These are phyloP conservation scores for Mesembryanthemum crystallinum DNA, from an alignment of 148 eudicot genomes.

Conservation along the genomic window DNA sequence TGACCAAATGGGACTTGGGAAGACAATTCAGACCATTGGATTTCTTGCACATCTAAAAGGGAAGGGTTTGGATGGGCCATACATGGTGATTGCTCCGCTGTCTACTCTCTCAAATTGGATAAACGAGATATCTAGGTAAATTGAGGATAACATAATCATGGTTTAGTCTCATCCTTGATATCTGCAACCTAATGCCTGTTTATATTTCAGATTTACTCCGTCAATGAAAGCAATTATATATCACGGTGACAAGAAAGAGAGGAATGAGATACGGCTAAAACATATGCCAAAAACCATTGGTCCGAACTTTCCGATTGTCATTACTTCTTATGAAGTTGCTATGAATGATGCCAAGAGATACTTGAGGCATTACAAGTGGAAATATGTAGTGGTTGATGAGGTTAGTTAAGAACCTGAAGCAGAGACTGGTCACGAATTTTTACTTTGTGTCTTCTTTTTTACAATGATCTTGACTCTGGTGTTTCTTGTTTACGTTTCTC, in stretches of 20 bases:
- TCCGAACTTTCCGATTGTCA: conserved; percentile 73
- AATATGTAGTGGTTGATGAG: conserved; percentile 97
- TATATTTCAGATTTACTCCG: conserved; percentile 68
- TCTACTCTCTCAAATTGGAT: conserved; percentile 97
- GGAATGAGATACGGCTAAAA: conserved; percentile 59
- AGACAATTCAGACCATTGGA: conserved; percentile 94
- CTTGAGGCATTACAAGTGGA: conserved; percentile 86
- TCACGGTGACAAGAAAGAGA: conserved; percentile 66
- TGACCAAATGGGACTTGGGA: conserved; percentile 99
- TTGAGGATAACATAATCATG: not conserved
- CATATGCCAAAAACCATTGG: conserved; percentile 79
- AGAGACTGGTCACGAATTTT: not conserved
- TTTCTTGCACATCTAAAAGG: conserved; percentile 91
- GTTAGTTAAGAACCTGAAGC: conserved; percentile 24
- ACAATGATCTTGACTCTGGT: conserved; percentile 4
- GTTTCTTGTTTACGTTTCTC: conserved; percentile 16
- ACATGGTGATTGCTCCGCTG: conserved; percentile 89
- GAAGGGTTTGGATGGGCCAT: conserved; percentile 91
- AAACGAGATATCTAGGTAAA: conserved; percentile 74
- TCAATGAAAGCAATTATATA: conserved; percentile 74
- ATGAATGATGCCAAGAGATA: conserved; percentile 55
- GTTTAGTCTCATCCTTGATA: not conserved
- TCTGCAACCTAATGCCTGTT: not conserved
- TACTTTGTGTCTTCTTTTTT: not conserved
- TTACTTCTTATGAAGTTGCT: conserved; percentile 94